phyloP scores from a whole-genome alignment of 1,284 basidiomycete species.

The Cryptococcus maquisensis region DNA sequence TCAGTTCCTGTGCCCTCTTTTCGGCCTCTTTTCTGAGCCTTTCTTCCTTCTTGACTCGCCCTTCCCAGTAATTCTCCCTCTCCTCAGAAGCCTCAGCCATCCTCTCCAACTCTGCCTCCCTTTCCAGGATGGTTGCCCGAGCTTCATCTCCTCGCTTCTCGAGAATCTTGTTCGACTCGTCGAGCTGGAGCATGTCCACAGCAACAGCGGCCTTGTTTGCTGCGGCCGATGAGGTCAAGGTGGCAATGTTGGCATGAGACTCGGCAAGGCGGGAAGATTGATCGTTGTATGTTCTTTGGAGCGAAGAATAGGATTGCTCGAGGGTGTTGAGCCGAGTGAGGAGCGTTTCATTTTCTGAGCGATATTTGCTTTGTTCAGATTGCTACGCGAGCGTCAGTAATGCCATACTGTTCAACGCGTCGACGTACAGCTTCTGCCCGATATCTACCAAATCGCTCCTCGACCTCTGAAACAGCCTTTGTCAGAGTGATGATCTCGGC shows the following conservation, averaged over 20 bases:
- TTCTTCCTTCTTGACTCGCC: slow-evolving; percentile 48
- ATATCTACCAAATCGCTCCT: slow-evolving; percentile 40
- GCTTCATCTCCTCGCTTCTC: slow-evolving; percentile 43
- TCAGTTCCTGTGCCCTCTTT: slow-evolving; percentile 47
- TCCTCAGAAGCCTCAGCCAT: slow-evolving; percentile 42
- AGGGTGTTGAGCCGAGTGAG: slow-evolving; percentile 27
- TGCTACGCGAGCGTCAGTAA: slow-evolving; percentile 21
- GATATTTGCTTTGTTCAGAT: slow-evolving; percentile 33
- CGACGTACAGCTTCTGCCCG: slow-evolving; percentile 36
- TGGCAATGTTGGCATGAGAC: slow-evolving; percentile 40
- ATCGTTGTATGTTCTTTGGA: slow-evolving; percentile 40
- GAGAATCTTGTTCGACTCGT: slow-evolving; percentile 37
- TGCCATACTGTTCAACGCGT: background rate
- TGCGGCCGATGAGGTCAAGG: slow-evolving; percentile 40
- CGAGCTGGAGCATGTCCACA: slow-evolving; percentile 34
- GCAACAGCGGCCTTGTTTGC: slow-evolving; percentile 38
- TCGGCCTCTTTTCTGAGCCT: slow-evolving; percentile 47
- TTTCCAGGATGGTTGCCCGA: slow-evolving; percentile 35
- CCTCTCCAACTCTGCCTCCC: slow-evolving; percentile 44
- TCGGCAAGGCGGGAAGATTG: slow-evolving; percentile 39
- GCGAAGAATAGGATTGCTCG: slow-evolving; percentile 29
- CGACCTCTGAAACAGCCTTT: slow-evolving; percentile 35
- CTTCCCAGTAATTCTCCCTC: slow-evolving; percentile 46
- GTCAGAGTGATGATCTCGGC: slow-evolving; percentile 34
- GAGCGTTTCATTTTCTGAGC: slow-evolving; percentile 34